Percentiles rank a stretch among this genome's conserved stretches.
phyloP scores from a whole-genome alignment of 148 eudicot genomes.

The Pouteria glomerata region DNA sequence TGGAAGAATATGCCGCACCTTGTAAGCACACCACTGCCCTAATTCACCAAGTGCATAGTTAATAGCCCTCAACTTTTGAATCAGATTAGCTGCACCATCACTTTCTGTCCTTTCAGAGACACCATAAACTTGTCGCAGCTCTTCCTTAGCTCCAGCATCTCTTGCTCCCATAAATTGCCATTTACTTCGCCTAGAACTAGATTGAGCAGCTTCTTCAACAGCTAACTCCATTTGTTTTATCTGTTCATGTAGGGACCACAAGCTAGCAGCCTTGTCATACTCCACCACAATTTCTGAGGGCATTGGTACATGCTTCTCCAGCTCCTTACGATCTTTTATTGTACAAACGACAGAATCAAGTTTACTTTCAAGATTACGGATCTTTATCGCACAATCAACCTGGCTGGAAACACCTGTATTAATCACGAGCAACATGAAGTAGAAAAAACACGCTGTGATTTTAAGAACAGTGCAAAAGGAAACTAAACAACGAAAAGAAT shows the following conservation, averaged over 20 bases:
- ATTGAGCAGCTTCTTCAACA: conserved; percentile 89
- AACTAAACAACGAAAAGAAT: background rate
- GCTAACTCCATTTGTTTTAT: conserved; percentile 85
- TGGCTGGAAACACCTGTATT: conserved; percentile 92
- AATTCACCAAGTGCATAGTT: conserved; percentile 96
- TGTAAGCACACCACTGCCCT: conserved; percentile 99
- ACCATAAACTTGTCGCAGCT: conserved; percentile 94
- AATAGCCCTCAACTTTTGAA: conserved; percentile 93
- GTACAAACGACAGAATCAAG: conserved; percentile 95
- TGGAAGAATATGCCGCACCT: conserved; percentile 44
- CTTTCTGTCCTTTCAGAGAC: conserved; percentile 99
- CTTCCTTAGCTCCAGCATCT: conserved; percentile 97
- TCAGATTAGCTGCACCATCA: conserved; percentile 96
- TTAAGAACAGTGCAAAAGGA: background rate
- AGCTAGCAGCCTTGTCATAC: conserved; percentile 85
- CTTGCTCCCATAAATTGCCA: conserved; percentile 99
- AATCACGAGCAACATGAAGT: conserved; percentile 3
- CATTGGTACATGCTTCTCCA: conserved; percentile 96
- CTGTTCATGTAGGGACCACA: conserved; percentile 91
- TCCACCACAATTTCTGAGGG: conserved; percentile 91
- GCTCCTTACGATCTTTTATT: conserved; percentile 90
- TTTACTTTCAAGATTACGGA: conserved; percentile 92
- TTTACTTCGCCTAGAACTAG: conserved; percentile 87
- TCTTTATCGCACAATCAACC: conserved; percentile 96
- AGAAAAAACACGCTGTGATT: background rate